These are phyloP conservation scores for Nitzschia sp. DNA, from an alignment of 108 stramenopile species.

Conservation along the genomic window DNA sequence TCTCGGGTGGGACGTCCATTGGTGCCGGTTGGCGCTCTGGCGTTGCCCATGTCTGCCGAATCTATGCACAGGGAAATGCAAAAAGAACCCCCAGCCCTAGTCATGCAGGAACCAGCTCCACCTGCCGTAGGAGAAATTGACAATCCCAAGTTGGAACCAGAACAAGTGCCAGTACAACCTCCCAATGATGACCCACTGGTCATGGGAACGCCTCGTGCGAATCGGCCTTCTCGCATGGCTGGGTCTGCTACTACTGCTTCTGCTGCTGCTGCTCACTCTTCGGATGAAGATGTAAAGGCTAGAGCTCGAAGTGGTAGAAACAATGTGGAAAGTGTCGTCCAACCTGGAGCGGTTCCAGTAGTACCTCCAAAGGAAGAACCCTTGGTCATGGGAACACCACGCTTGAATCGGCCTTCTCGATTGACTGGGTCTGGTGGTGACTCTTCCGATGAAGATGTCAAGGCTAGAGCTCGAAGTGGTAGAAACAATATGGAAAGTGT, in stretches of 20 bases:
- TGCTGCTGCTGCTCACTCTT: not conserved
- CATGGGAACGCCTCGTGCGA: no score
- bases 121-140: not conserved
- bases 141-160: not conserved
- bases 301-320: not conserved
- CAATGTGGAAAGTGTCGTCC: not conserved
- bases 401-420: no score
- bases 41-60: no score
- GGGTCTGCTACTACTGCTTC: not conserved
- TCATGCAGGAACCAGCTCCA: not conserved
- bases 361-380: no score
- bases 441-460: not conserved
- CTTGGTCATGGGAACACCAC: no score
- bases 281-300: slow-evolving; percentile 8
- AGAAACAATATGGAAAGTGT: not conserved
- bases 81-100: not conserved
- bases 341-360: not conserved
- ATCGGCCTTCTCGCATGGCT: no score
- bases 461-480: not conserved
- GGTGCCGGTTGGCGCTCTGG: no score
- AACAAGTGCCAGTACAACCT: not conserved
- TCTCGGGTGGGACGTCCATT: no score
- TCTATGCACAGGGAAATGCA: no score
- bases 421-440: no score
- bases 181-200: no score